Evolutionary conservation across 441 rosid genomes (phyloP).

Genomic region (Gossypium aridum): DNA sequence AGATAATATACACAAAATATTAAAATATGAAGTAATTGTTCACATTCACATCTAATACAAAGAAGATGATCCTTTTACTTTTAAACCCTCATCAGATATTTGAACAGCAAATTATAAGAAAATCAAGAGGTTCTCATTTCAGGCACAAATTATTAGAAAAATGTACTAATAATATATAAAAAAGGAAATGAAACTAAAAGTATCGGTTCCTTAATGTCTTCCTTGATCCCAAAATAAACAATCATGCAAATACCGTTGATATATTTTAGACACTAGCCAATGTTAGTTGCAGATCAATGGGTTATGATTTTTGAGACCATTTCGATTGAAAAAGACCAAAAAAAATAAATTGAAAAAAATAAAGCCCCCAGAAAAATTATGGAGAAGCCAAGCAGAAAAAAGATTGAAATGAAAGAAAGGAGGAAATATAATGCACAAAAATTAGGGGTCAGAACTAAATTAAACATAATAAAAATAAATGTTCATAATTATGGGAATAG

Average conservation of each 20-base stretch:
- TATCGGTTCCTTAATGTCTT: background rate
- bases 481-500: background rate
- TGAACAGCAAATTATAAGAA: background rate
- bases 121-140: background rate
- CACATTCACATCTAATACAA: background rate
- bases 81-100: background rate
- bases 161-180: background rate
- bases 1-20: background rate
- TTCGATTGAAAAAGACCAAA: background rate
- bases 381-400: background rate
- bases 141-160: background rate
- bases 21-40: background rate
- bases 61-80: background rate
- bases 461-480: background rate
- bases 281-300: background rate
- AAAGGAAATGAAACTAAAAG: background rate
- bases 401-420: background rate
- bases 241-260: background rate
- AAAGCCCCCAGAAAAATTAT: background rate
- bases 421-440: background rate
- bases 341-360: background rate
- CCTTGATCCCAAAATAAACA: background rate
- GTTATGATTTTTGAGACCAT: background rate
- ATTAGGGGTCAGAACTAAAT: background rate
- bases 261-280: background rate